Percentiles rank a stretch among this genome's conserved stretches.
These are phyloP conservation scores for Ceratocystis huliohia DNA, from an alignment of 2,329 filamentous ascomycete species.

Conservation along the genomic window DNA sequence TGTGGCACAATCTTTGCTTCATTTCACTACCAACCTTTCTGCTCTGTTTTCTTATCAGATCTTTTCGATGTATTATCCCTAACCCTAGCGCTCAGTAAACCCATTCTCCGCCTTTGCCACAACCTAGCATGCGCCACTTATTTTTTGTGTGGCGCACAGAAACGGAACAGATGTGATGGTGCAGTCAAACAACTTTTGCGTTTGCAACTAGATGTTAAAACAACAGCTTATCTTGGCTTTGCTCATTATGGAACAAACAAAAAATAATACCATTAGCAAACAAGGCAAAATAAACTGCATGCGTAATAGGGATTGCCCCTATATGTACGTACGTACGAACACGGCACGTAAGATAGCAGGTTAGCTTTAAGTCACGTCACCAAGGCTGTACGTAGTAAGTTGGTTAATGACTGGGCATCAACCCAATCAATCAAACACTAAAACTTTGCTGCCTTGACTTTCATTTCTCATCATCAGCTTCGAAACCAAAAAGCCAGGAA, in stretches of 20 bases:
- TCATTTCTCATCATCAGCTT: neutral
- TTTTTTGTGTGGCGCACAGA: neutral
- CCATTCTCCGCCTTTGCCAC: neutral
- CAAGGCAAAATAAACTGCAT: constrained; percentile 1
- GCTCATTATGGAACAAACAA: neutral
- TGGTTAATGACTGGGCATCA: neutral
- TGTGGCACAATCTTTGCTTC: no score
- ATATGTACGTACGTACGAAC: neutral
- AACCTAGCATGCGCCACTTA: neutral
- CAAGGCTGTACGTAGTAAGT: neutral
- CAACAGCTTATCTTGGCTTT: neutral
- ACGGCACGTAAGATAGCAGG: neutral
- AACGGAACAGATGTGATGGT: neutral
- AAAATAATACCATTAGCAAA: neutral
- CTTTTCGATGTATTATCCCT: neutral
- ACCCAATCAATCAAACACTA: neutral
- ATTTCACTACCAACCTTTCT: no score
- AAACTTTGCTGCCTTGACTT: neutral
- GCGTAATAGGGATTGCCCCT: neutral
- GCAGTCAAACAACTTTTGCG: no score
- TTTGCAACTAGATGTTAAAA: no score
- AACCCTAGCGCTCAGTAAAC: neutral
- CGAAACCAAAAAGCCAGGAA: neutral
- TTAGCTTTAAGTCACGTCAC: neutral
- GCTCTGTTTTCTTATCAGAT: neutral